A percentile compares a stretch with the other conserved stretches of the same genome.
Conservation (phyloP, 1,284 basidiomycete species). For the Malassezia yamatoensis region DNA sequence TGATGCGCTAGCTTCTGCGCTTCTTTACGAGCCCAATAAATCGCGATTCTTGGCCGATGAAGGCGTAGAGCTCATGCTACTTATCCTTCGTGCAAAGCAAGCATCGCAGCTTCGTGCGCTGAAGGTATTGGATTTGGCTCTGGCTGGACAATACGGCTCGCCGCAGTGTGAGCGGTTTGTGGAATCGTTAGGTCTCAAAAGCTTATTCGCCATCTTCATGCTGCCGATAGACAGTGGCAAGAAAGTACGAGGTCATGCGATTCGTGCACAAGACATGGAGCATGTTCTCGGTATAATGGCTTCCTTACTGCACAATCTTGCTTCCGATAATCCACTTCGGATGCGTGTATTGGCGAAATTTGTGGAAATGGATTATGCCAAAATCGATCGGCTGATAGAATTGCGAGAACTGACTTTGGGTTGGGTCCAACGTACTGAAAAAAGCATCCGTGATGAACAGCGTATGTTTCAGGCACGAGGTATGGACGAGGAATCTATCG, state of each 20-base stretch:
- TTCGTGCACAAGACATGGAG: slow-evolving; percentile 58
- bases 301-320: slow-evolving; percentile 76
- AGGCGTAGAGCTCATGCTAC: slow-evolving; percentile 88
- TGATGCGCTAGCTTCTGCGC: slow-evolving; percentile 67
- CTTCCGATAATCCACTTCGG: slow-evolving; percentile 69
- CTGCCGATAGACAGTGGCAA: slow-evolving; percentile 49
- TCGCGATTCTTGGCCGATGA: slow-evolving; percentile 74
- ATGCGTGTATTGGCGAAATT: slow-evolving; percentile 84
- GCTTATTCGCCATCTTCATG: slow-evolving; percentile 82
- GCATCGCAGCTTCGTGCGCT: slow-evolving; percentile 54
- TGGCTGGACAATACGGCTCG: slow-evolving; percentile 65
- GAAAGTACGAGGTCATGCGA: background rate
- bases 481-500: slow-evolving; percentile 57
- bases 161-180: slow-evolving; percentile 72
- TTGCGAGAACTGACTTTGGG: slow-evolving; percentile 62
- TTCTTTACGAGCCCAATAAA: slow-evolving; percentile 66
- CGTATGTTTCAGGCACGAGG: slow-evolving; percentile 57
- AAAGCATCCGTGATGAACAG: slow-evolving; percentile 59
- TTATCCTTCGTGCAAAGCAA: slow-evolving; percentile 76
- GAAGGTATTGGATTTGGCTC: slow-evolving; percentile 79
- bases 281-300: slow-evolving; percentile 80
- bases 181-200: slow-evolving; percentile 74
- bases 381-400: slow-evolving; percentile 82
- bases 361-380: slow-evolving; percentile 79
- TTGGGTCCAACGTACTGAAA: slow-evolving; percentile 57